Percentiles rank a stretch among this genome's conserved stretches.
Conservation (phyloP, 805 yeast genomes). For the Wickerhamiella shivajii region DNA sequence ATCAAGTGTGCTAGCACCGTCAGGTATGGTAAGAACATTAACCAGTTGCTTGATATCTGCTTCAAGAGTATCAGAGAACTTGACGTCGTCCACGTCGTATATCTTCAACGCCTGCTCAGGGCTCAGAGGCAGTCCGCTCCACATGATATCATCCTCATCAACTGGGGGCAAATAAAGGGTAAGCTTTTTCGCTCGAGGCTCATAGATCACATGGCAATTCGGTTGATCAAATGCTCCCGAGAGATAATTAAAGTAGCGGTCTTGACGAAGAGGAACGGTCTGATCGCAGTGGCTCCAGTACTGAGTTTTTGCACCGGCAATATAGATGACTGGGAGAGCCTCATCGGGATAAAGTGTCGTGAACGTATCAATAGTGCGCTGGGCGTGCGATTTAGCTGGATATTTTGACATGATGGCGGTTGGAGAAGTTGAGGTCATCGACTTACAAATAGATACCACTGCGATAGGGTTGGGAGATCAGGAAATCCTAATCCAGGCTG, state of each 20-base stretch:
- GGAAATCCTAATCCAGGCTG: too few species aligned
- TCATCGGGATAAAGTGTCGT: slow-evolving; percentile 24
- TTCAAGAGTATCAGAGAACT: slow-evolving; percentile 40
- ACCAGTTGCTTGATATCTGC: slow-evolving; percentile 12
- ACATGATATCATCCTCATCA: slow-evolving; percentile 82
- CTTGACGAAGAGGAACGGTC: slow-evolving; percentile 66
- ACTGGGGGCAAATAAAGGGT: slow-evolving; percentile 69
- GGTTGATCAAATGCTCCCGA: slow-evolving; percentile 65
- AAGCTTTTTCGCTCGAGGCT: slow-evolving; percentile 38
- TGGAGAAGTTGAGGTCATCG: too few species aligned
- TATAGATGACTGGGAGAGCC: slow-evolving; percentile 27
- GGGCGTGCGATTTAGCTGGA: slow-evolving; percentile 72
- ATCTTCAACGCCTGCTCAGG: slow-evolving; percentile 45
- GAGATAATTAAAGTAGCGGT: slow-evolving; percentile 77
- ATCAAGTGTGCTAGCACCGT: slow-evolving; percentile 11
- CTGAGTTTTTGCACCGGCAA: slow-evolving; percentile 26
- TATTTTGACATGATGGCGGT: too few species aligned
- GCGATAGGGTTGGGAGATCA: too few species aligned
- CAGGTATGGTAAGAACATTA: slow-evolving; percentile 6
- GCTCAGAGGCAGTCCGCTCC: slow-evolving; percentile 82
- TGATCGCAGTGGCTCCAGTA: slow-evolving; percentile 68
- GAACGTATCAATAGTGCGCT: slow-evolving; percentile 18
- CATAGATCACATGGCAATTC: slow-evolving; percentile 55
- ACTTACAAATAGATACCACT: too few species aligned
- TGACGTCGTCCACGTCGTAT: slow-evolving; percentile 74